Conservation (phyloP, 2,329 filamentous ascomycete species). For the Beauveria rudraprayagi region DNA sequence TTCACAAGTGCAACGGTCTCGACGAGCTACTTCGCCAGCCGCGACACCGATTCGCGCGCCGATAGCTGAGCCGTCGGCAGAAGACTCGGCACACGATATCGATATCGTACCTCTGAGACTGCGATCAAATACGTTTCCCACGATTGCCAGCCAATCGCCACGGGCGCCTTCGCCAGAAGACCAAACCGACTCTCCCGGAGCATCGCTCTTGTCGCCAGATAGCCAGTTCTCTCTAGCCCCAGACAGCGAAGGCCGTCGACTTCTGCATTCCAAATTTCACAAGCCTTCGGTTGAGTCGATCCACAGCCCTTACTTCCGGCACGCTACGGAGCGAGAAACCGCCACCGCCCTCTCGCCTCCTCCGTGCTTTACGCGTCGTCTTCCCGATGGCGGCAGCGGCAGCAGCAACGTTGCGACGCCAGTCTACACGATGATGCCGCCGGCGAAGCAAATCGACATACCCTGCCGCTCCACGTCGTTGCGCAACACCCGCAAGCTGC, state of each 20-base stretch:
- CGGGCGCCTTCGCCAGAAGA: neutral
- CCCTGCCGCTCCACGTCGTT: conserved; percentile 8
- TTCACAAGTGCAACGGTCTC: conserved; percentile 22
- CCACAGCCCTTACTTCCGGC: neutral
- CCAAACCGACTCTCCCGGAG: neutral
- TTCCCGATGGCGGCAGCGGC: neutral
- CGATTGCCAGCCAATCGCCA: neutral
- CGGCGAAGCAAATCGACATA: neutral
- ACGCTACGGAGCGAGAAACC: neutral
- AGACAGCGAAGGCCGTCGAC: conserved; percentile 2
- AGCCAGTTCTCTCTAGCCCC: neutral
- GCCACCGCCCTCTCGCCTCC: conserved; percentile 2
- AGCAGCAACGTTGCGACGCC: neutral
- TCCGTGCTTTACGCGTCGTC: neutral
- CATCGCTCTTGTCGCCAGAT: neutral
- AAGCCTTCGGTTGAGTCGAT: conserved; percentile 7
- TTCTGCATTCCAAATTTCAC: conserved; percentile 8
- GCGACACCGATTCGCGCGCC: neutral
- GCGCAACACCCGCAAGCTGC: neutral
- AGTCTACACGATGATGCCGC: neutral
- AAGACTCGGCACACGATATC: neutral
- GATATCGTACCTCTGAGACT: conserved; percentile 2
- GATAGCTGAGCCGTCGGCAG: neutral
- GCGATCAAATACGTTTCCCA: conserved; percentile 3
- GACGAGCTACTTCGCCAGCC: conserved; percentile 41